A percentile compares a stretch with the other conserved stretches of the same genome.
Evolutionary conservation across 202 grass and related monocot genomes (phyloP).

Genomic region (Setaria viridis): DNA sequence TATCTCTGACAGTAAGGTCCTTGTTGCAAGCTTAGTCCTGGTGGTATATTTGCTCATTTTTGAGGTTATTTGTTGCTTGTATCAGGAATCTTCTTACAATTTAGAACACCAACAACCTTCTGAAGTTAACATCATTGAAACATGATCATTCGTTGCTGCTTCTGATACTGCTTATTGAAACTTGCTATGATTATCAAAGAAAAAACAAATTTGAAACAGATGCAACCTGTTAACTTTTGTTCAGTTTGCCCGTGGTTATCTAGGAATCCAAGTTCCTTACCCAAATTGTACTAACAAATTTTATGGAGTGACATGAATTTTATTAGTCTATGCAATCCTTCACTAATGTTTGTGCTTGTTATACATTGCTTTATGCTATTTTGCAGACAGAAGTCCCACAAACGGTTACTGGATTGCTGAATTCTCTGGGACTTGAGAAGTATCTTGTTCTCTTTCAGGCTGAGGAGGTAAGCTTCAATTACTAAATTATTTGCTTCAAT

Average conservation of each 20-base stretch:
- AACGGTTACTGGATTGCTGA: slow-evolving; percentile 69
- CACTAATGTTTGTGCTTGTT: slow-evolving; percentile 14
- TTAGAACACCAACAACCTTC: slow-evolving; percentile 15
- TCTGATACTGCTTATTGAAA: slow-evolving; percentile 7
- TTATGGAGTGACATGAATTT: not conserved
- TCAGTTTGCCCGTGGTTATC: slow-evolving; percentile 30
- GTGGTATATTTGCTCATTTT: slow-evolving; percentile 14
- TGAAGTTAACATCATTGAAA: slow-evolving; percentile 12
- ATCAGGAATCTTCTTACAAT: slow-evolving; percentile 7
- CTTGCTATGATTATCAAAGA: not conserved
- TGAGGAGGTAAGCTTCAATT: slow-evolving; percentile 75
- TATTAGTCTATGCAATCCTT: slow-evolving; percentile 14
- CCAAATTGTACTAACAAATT: slow-evolving; percentile 8
- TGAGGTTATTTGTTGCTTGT: slow-evolving; percentile 6
- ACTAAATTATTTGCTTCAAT: slow-evolving; percentile 28
- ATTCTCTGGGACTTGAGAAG: slow-evolving; percentile 80
- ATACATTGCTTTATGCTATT: slow-evolving; percentile 42
- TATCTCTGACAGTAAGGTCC: slow-evolving; percentile 9
- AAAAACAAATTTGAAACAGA: not conserved
- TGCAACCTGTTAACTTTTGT: slow-evolving; percentile 15
- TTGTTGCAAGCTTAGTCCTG: slow-evolving; percentile 24
- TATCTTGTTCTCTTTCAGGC: slow-evolving; percentile 85
- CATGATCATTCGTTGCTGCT: not conserved
- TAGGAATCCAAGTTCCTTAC: slow-evolving; percentile 2
- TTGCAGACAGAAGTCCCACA: slow-evolving; percentile 61